phyloP scores from a whole-genome alignment of 2,329 filamentous ascomycete genomes.

The Beauveria varroae region DNA sequence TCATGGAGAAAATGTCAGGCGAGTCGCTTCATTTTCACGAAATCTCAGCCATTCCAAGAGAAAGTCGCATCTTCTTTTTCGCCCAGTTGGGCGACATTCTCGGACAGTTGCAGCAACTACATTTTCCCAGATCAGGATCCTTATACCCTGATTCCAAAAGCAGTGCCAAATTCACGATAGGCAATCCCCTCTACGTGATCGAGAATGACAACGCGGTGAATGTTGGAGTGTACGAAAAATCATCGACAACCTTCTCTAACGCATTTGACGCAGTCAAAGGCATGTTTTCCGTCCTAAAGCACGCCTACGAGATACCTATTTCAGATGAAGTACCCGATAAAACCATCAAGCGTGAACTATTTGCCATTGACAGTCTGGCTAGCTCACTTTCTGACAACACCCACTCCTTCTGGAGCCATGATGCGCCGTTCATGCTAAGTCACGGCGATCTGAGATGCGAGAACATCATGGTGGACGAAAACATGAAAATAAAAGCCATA shows the following conservation, averaged over 20 bases:
- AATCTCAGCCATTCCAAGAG: not conserved
- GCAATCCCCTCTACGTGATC: not conserved
- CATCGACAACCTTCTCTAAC: not conserved
- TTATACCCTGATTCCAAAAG: not conserved
- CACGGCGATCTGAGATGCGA: not conserved
- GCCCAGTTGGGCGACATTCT: not conserved
- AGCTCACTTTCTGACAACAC: not conserved
- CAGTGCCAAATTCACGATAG: not conserved
- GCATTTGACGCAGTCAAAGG: not conserved
- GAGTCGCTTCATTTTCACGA: not conserved
- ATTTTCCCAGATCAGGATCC: not conserved
- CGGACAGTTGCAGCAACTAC: not conserved
- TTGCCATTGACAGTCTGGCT: not conserved
- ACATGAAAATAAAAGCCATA: not conserved
- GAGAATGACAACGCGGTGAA: not conserved
- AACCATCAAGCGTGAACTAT: not conserved
- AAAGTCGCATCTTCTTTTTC: not conserved
- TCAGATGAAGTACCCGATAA: not conserved
- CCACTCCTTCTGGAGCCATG: not conserved
- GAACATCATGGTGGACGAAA: not conserved
- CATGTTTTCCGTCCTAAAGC: not conserved
- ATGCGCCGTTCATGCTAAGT: not conserved
- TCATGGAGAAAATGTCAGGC: not conserved
- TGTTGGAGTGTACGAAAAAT: not conserved
- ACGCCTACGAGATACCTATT: not conserved